Evolutionary conservation across 805 yeast species (phyloP), one percentile per base, ranked within the genome.

Genomic region (Suhomyces canberraensis): DNA sequence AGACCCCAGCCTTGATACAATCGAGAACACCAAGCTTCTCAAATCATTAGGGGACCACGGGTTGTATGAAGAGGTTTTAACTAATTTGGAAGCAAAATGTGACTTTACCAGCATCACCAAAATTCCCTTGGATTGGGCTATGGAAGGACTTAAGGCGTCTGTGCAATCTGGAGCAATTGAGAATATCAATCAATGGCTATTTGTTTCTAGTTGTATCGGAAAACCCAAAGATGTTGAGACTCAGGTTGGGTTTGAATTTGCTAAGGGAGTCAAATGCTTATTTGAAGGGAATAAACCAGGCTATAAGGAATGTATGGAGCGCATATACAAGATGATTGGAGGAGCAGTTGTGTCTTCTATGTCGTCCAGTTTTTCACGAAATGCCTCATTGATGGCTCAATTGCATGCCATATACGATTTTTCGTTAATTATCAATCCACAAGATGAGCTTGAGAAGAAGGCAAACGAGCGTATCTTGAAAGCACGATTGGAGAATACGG

Each of bases 1-100:
- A 24, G 11, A 9, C 11, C 14, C 7, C 5, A 24, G 13, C 5
- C 5, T 24, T 6, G 26, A 24, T 6, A 66, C 71, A 7, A 44
- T 54, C 3, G 48, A 48, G n/a, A 71, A 66, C 39, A 69, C 83
- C 0, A 79, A 82, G 27, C 63, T 84, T 43, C 53, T 91, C 35
- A 77, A 77, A 39, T 85, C 95, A 1, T 65, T 89, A 43, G 79
- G 78, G 41, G 83, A 84, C 28, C 87, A 85, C 57, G 90, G 87
- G 20, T 69, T 84, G 15, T 84, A 84, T 49, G 84, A 82, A 19
- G 79, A 81, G 40, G 75, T 81, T 2, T 60, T 83, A 2, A 58
- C 73, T 2, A 73, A 75, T 26, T 61, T 86, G 16, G 63, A 73
- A 4, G 52, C 66, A 2, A 56, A 49, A 29, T 40, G 61, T 4